These are phyloP conservation scores for Globisporangium uncinulatum DNA, from an alignment of 352 stramenopile genomes.

Conservation along the genomic window DNA sequence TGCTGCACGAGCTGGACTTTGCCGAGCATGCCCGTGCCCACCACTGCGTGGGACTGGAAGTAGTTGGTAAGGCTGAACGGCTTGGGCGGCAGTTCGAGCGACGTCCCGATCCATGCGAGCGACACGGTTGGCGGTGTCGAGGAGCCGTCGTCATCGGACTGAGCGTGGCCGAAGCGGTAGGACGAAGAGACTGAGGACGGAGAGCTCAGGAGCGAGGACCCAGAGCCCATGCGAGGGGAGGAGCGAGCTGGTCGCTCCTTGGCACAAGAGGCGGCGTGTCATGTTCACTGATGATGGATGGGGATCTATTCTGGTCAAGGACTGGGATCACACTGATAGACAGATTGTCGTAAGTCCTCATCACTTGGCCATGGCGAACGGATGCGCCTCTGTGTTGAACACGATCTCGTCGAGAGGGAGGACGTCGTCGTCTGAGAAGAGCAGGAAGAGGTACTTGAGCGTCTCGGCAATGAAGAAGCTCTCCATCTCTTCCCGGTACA, in stretches of 20 bases:
- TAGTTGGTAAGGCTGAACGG: constrained; percentile 46
- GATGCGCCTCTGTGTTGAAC: constrained; percentile 88
- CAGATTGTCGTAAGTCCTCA: not conserved
- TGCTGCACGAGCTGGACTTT: constrained; percentile 60
- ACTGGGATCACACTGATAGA: too few relatives aligned
- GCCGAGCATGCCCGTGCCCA: constrained; percentile 72
- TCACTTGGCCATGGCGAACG: constrained; percentile 45
- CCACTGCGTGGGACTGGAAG: constrained; percentile 48
- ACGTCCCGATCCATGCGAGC: constrained; percentile 41
- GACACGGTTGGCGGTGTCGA: not conserved
- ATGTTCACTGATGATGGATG: too few relatives aligned
- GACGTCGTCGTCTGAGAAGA: constrained; percentile 84
- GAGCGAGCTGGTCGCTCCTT: not conserved
- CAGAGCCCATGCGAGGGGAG: constrained; percentile 6
- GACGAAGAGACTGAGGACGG: not conserved
- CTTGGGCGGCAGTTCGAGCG: constrained; percentile 48
- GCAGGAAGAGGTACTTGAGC: constrained; percentile 93
- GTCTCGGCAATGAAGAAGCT: constrained; percentile 93
- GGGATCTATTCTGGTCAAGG: too few relatives aligned
- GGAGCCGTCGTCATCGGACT: not conserved
- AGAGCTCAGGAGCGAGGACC: constrained; percentile 2
- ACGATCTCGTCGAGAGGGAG: constrained; percentile 80
- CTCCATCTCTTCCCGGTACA: constrained; percentile 80
- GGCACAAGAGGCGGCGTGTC: not conserved
- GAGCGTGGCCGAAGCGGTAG: constrained; percentile 18